Percentiles rank a stretch among this genome's conserved stretches.
These are phyloP conservation scores for Salix suchowensis DNA, from an alignment of 345 rosid species.

Conservation along the genomic window DNA sequence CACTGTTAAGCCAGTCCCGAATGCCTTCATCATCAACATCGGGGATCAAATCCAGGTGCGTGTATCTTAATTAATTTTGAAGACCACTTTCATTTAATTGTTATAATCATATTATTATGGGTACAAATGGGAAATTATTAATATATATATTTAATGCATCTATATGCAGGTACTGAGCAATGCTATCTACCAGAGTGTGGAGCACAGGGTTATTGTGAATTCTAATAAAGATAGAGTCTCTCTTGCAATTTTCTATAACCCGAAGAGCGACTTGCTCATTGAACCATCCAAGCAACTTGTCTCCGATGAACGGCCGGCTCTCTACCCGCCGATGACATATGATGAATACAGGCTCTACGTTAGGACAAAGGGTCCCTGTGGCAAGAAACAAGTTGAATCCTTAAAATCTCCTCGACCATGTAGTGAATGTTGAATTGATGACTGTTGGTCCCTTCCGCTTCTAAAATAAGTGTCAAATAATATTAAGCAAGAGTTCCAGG, in stretches of 20 bases:
- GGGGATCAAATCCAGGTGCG: slow-evolving; percentile 32
- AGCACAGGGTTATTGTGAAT: slow-evolving; percentile 30
- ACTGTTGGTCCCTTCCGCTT: neutral
- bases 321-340: slow-evolving; percentile 17
- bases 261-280: slow-evolving; percentile 17
- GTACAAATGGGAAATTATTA: neutral
- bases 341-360: slow-evolving; percentile 21
- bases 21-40: slow-evolving; percentile 27
- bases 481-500: neutral
- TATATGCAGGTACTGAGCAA: slow-evolving; percentile 21
- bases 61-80: neutral
- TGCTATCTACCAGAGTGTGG: slow-evolving; percentile 22
- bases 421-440: neutral
- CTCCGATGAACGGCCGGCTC: slow-evolving; percentile 21
- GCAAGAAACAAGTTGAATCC: slow-evolving; percentile 22
- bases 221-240: slow-evolving; percentile 24
- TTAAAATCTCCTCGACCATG: neutral
- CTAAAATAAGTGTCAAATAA: neutral
- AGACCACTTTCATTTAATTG: too few relatives aligned
- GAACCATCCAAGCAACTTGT: slow-evolving; percentile 18
- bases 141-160: neutral
- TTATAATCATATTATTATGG: too few relatives aligned
- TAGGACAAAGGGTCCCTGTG: slow-evolving; percentile 24
- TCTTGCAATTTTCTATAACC: slow-evolving; percentile 32
- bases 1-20: slow-evolving; percentile 20